Percentiles rank a stretch among this genome's conserved stretches.
Evolutionary conservation across 768 basidiomycete genomes (phyloP).

Genomic region (Butyriboletus loyo): DNA sequence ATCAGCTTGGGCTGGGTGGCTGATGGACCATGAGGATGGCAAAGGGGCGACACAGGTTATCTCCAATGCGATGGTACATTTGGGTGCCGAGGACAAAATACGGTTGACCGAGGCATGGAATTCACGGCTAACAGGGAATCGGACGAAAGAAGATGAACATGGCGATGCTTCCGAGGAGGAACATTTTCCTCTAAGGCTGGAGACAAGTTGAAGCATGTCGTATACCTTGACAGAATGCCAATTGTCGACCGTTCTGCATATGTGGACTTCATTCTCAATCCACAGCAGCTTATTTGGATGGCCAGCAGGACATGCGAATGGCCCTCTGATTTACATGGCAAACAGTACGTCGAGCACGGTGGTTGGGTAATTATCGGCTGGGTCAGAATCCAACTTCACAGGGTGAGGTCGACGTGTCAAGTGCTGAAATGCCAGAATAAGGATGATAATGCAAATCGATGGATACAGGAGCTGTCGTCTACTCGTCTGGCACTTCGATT

Average conservation of each 20-base stretch:
- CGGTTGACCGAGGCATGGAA: slow-evolving; percentile 39
- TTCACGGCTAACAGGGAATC: slow-evolving; percentile 13
- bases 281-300: background rate
- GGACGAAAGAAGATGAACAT: slow-evolving; percentile 11
- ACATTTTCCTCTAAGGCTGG: slow-evolving; percentile 14
- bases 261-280: background rate
- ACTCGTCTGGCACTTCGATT: slow-evolving; percentile 84
- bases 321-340: background rate
- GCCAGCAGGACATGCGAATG: background rate
- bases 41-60: slow-evolving; percentile 40
- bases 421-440: slow-evolving; percentile 11
- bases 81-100: slow-evolving; percentile 27
- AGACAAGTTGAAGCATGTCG: slow-evolving; percentile 3
- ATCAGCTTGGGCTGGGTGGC: slow-evolving; percentile 47
- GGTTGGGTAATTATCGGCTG: background rate
- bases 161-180: slow-evolving; percentile 10
- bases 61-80: slow-evolving; percentile 29
- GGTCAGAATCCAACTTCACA: background rate
- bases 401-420: background rate
- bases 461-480: slow-evolving; percentile 33
- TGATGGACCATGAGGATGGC: slow-evolving; percentile 40
- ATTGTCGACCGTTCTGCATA: background rate
- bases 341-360: background rate
- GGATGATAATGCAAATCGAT: slow-evolving; percentile 11
- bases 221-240: background rate